Conservation (phyloP, 1,284 basidiomycete genomes). For the Fomitopsis palustris region DNA sequence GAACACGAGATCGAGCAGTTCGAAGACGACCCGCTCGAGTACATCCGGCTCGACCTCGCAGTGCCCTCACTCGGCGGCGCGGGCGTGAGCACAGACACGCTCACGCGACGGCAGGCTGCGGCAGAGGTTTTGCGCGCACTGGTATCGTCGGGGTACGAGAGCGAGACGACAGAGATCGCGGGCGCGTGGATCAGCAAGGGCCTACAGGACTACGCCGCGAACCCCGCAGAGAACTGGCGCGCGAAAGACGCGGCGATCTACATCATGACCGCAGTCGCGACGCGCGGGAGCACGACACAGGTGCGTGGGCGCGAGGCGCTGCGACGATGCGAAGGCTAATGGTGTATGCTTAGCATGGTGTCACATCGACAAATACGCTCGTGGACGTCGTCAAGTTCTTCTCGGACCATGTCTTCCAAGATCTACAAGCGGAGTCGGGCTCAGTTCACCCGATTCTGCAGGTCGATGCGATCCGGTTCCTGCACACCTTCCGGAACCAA, state of each 20-base stretch:
- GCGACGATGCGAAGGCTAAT: too few species aligned
- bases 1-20: conserved; percentile 95
- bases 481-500: conserved; percentile 95
- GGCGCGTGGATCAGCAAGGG: conserved; percentile 80
- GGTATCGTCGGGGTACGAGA: conserved; percentile 74
- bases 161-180: conserved; percentile 83
- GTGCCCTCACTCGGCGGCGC: conserved; percentile 49
- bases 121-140: conserved; percentile 91
- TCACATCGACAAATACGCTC: conserved; percentile 89
- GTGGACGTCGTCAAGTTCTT: conserved; percentile 97
- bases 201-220: conserved; percentile 60
- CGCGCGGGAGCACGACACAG: conserved; percentile 81
- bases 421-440: conserved; percentile 73
- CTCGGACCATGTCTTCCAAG: conserved; percentile 86
- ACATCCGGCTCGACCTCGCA: conserved; percentile 85
- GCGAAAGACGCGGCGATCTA: conserved; percentile 97
- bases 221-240: conserved; percentile 80
- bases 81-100: conserved; percentile 41
- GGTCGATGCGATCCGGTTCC: conserved; percentile 93
- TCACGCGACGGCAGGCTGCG: conserved; percentile 89
- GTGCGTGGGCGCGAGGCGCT: conserved; percentile 34
- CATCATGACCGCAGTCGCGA: conserved; percentile 88
- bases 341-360: conserved; percentile 62
- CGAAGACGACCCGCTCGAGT: conserved; percentile 96
- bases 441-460: conserved; percentile 87